Base-by-base conservation (phyloP, 441 rosid species). In the Croton laevigatus region DNA sequence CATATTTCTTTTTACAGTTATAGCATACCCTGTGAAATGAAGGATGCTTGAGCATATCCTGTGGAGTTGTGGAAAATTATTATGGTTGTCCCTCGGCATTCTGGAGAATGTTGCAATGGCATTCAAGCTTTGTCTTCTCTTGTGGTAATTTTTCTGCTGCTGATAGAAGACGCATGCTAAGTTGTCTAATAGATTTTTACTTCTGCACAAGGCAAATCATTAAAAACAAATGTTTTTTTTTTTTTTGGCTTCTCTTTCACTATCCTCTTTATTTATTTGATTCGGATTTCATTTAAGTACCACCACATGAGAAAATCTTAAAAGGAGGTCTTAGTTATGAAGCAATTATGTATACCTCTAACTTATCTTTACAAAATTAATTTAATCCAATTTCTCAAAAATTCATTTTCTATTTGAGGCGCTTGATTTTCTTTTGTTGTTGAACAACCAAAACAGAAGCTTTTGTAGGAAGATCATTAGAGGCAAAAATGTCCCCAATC, bases 381-480 rank as follows among this genome's bases (percentile, higher is more conserved):
- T 27, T 27, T 27, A 27, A 27, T 27, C 32, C 32, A 27, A 27
- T 27, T 27, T 27, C 32, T 27, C 32, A 1, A 2, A 1, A 27
- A 27, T 27, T 27, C 32, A 1, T 27, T 27, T 27, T 27, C 32
- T 27, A 38, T 55, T 10, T 3, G 16, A 22, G 8, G 7, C 38
- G 32, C 45, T 12, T 69, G 22, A 69, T 6, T 48, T 59, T 36
- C 32, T 32, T 45, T 8, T 60, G 45, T 37, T 69, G 58, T 48
- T 69, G 59, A 46, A 69, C 65, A 32, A 59, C 73, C 32, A 69
- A 59, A 14, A 69, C 66, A 59, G 59, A 69, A 58, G 66, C 58
- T 59, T 11, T 69, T 32, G 49, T 69, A 3, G 59, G 10, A 36
- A 69, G 55, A 27, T 69, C 73, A 11, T 34, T 69, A 17, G 73